Percentiles rank a stretch among this genome's conserved stretches.
Conservation (phyloP, 495 filamentous ascomycete genomes). For the Neurospora sp. region DNA sequence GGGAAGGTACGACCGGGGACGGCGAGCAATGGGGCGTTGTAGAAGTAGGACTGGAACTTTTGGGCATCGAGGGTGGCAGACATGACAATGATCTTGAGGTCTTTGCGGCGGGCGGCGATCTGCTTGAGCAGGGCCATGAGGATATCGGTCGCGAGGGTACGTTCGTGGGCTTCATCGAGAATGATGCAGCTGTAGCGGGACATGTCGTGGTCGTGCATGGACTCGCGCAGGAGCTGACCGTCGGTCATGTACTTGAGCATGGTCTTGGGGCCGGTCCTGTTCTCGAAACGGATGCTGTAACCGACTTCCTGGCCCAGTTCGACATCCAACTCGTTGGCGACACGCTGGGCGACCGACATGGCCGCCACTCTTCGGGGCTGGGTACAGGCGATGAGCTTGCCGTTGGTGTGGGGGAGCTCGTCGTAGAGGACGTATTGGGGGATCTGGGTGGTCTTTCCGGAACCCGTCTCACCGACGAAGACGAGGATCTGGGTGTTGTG, state of each 20-base stretch:
- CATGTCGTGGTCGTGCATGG: constrained; percentile 92
- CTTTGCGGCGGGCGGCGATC: constrained; percentile 63
- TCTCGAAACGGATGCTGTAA: constrained; percentile 98
- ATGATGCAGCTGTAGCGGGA: constrained; percentile 95
- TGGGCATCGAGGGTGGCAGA: constrained; percentile 93
- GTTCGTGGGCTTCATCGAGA: constrained; percentile 94
- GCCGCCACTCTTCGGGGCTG: constrained; percentile 96
- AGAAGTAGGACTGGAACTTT: constrained; percentile 98
- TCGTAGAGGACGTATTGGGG: constrained; percentile 97
- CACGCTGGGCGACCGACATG: constrained; percentile 98
- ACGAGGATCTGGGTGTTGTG: constrained; percentile 91
- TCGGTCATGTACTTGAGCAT: constrained; percentile 99
- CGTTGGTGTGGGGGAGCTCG: constrained; percentile 75
- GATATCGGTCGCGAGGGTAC: constrained; percentile 90
- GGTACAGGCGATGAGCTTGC: constrained; percentile 91
- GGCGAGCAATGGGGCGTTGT: constrained; percentile 80
- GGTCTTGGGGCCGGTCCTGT: constrained; percentile 83
- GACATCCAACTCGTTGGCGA: constrained; percentile 94
- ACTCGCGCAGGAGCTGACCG: constrained; percentile 95
- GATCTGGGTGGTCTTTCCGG: constrained; percentile 97
- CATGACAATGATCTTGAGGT: constrained; percentile 97
- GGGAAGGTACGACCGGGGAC: constrained; percentile 94
- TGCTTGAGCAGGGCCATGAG: constrained; percentile 92
- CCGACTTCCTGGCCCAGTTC: constrained; percentile 89
- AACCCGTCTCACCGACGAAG: constrained; percentile 98